These are phyloP conservation scores for Themeda triandra DNA, from an alignment of 176 grass and related monocot genomes.

Conservation along the genomic window DNA sequence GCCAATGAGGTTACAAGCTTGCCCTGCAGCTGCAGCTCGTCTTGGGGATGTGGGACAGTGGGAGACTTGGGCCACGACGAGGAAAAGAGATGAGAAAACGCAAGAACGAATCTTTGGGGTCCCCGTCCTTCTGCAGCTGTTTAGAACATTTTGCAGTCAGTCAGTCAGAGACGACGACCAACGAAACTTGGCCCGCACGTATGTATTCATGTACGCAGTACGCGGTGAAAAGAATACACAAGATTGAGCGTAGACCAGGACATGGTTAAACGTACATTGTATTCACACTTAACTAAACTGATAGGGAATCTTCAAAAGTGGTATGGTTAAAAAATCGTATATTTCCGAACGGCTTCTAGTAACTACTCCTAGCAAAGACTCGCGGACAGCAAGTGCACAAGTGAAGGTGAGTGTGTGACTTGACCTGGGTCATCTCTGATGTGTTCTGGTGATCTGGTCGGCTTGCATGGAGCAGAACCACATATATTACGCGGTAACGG, in stretches of 20 bases:
- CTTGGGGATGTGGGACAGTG: neutral
- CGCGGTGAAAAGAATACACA: too few species aligned
- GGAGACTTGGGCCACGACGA: neutral
- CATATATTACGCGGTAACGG: neutral
- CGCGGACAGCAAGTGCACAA: neutral
- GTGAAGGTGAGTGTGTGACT: neutral
- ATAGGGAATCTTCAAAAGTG: neutral
- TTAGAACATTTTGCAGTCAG: neutral
- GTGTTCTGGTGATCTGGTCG: neutral
- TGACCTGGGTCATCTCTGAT: neutral
- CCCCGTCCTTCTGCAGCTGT: neutral
- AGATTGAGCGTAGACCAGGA: too few species aligned
- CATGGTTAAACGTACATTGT: too few species aligned
- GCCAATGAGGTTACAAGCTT: neutral
- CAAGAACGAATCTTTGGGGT: neutral
- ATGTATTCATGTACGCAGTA: too few species aligned
- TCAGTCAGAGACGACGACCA: too few species aligned
- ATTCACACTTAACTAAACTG: neutral
- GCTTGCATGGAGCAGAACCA: neutral
- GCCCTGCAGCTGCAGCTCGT: neutral
- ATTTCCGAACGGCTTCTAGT: neutral
- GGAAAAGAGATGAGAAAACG: neutral
- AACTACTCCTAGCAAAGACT: neutral
- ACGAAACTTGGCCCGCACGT: too few species aligned
- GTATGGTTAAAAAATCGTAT: neutral